Evolutionary conservation across 805 yeast species (phyloP), one percentile per base, ranked within the genome.

Genomic region (Zygoascus ofunaensis): DNA sequence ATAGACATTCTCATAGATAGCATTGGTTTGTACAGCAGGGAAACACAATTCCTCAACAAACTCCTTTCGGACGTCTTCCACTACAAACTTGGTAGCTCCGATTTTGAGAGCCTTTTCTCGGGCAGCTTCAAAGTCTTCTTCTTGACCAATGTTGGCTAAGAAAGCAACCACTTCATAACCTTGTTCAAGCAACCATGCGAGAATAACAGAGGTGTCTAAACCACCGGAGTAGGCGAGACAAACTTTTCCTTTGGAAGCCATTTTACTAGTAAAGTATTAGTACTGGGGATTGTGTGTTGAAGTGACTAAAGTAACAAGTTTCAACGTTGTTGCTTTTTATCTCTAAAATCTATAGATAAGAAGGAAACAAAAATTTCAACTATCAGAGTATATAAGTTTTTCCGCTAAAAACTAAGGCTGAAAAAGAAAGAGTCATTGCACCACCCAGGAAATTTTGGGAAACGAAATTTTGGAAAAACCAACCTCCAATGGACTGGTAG

Each of bases 221-320:
- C 98, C 98, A 60, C 98, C 98, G 42, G 97, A 92, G 74, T 92
- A 92, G 45, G 98, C 98, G 66, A 92, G 79, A 77, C 98, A 92
- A 66, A 92, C 98, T 73, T 90, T 90, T 64, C 98, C 98, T 70
- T 92, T 90, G 42, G 95, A 82, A 26, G 30, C 7, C 30, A 26
- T 26, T n/a, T n/a, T n/a, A n/a, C n/a, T n/a, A n/a, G n/a, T n/a
- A n/a, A n/a, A n/a, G n/a, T n/a, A n/a, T n/a, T n/a, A n/a, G n/a
- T n/a, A n/a, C n/a, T n/a, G n/a, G n/a, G n/a, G n/a, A n/a, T n/a
- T n/a, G n/a, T n/a, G n/a, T n/a, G n/a, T n/a, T n/a, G n/a, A n/a
- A n/a, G n/a, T n/a, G n/a, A n/a, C n/a, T n/a, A n/a, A n/a, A n/a
- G n/a, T n/a, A n/a, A n/a, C n/a, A n/a, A n/a, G n/a, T n/a, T n/a